Percentiles rank a stretch among this genome's conserved stretches.
Evolutionary conservation across 371 early-diverging fungal genomes (phyloP).

Genomic region (Mortierella sp.): DNA sequence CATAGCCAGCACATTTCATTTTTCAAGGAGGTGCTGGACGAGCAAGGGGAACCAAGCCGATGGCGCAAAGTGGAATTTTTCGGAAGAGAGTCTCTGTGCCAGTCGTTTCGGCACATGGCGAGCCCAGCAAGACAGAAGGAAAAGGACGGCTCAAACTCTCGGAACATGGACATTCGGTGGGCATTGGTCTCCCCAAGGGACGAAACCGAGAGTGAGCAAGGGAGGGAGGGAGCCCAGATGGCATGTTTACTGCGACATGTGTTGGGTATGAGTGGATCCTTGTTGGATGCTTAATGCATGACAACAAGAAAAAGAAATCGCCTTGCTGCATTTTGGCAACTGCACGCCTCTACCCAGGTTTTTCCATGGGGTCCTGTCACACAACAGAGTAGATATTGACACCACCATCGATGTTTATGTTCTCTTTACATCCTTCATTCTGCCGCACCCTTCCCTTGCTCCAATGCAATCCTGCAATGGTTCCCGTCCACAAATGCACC

Average conservation of each 20-base stretch:
- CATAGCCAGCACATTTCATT: not conserved
- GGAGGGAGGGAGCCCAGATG: too few species aligned
- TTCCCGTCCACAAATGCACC: not conserved
- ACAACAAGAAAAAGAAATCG: not conserved
- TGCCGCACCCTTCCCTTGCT: not conserved
- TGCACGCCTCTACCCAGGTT: not conserved
- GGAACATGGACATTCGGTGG: not conserved
- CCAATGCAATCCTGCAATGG: not conserved
- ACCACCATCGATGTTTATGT: not conserved
- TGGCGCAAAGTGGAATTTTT: slow-evolving; percentile 1
- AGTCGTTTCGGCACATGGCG: slow-evolving; percentile 12
- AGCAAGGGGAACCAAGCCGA: not conserved
- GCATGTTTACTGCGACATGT: too few species aligned
- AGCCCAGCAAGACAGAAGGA: not conserved
- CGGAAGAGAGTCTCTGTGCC: not conserved
- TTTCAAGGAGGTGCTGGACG: not conserved
- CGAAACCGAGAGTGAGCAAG: not conserved
- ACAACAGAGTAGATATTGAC: not conserved
- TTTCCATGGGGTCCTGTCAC: not conserved
- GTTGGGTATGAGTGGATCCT: not conserved
- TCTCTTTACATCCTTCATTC: not conserved
- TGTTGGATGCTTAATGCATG: not conserved
- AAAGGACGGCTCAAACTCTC: not conserved
- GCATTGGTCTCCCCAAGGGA: not conserved
- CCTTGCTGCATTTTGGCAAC: not conserved